These are phyloP conservation scores for Neurospora sp. DNA, from an alignment of 495 filamentous ascomycete genomes.

Conservation along the genomic window DNA sequence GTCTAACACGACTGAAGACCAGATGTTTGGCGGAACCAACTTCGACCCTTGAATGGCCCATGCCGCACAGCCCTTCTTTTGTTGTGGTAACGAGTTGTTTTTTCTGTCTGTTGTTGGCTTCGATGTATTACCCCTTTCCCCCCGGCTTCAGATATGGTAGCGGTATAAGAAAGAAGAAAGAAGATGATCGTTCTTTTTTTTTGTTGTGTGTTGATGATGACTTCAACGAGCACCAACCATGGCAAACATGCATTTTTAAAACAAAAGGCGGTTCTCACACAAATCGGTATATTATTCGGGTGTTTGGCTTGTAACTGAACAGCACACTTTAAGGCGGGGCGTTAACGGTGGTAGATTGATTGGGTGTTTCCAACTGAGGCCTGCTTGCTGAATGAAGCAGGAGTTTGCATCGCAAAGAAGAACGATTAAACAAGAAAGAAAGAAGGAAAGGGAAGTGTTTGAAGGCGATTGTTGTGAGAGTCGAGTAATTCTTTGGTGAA, in stretches of 20 bases:
- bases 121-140: not conserved
- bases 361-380: not conserved
- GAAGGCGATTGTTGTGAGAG: not conserved
- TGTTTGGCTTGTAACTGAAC: not conserved
- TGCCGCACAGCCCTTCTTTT: conserved; percentile 1
- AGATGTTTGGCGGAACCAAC: conserved; percentile 62
- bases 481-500: not conserved
- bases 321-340: not conserved
- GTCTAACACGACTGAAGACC: conserved; percentile 54
- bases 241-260: not conserved
- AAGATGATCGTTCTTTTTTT: not conserved
- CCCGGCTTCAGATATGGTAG: not conserved
- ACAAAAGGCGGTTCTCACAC: not conserved
- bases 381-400: not conserved
- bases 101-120: conserved; percentile 10
- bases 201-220: not conserved
- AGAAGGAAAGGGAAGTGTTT: not conserved
- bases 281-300: not conserved
- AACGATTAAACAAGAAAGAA: not conserved
- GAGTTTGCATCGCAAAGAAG: not conserved
- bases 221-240: not conserved
- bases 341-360: not conserved
- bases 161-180: not conserved
- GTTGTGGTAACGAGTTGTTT: conserved; percentile 3
- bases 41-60: conserved; percentile 44